Base-by-base conservation (phyloP, 345 rosid genomes). In the Arabidopsis suecica region DNA sequence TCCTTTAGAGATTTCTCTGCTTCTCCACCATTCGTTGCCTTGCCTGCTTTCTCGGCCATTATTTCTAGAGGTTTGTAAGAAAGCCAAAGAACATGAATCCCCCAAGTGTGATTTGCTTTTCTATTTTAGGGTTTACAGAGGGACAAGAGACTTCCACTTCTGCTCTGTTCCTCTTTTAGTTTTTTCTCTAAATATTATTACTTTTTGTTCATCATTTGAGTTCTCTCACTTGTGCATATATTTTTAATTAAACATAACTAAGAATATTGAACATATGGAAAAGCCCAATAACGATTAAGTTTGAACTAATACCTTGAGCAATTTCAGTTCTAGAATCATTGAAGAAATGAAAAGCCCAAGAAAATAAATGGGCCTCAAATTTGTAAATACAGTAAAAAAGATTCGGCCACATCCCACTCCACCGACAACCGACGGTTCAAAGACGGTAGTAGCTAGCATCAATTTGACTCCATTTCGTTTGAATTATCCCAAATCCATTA, bases 1-100 rank as follows among this genome's bases (percentile, higher is more conserved):
- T 92, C 97, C 65, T 92, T 95, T 64, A 92, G 81, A 40, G 97
- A 90, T 34, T 73, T 73, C 78, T 81, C 91, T 20, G 89, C 75
- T 48, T 63, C 82, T 49, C 68, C 84, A 20, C 83, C 83, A 37
- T 71, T 72, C 7, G 33, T 56, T 30, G 34, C 71, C 18, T 75
- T 68, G 68, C 75, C 82, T 59, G 91, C 84, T 47, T 84, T 79
- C 65, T 81, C 91, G 22, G 91, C 77, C 91, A 85, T 85, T 85
- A 81, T 79, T 59, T 6, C 41, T 41, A 18, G 54, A 75, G 36
- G 28, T 65, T 56, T 3, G 3, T n/a, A 56, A 56, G 11, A 34
- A 49, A 51, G 14, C 64, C n/a, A 50, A 59, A 47, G 72, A 65
- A 59, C 34, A 63, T 20, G n/a, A 55, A 37, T 55, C 75, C 18